phyloP scores from a whole-genome alignment of 2,329 filamentous ascomycete genomes.

The Ascochyta fabae region DNA sequence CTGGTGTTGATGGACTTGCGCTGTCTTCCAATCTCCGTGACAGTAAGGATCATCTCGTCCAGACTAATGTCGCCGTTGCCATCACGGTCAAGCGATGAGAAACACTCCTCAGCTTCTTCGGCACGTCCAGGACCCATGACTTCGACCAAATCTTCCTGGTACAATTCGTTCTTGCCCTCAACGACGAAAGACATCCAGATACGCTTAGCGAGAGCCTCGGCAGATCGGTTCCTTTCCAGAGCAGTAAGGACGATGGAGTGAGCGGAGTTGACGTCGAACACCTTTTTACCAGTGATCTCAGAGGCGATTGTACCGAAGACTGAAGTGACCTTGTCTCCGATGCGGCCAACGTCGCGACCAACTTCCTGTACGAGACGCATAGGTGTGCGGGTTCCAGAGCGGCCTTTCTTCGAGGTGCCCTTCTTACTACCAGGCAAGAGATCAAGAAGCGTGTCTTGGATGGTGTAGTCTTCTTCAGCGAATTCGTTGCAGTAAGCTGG shows the following conservation, averaged over 20 bases:
- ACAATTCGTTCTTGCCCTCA: slow-evolving; percentile 82
- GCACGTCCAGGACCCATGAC: slow-evolving; percentile 79
- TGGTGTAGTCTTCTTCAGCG: slow-evolving; percentile 86
- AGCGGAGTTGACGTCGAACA: slow-evolving; percentile 90
- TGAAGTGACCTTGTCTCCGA: slow-evolving; percentile 92
- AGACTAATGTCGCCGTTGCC: slow-evolving; percentile 92
- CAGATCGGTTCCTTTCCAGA: slow-evolving; percentile 80
- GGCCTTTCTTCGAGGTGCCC: slow-evolving; percentile 53
- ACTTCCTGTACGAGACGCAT: slow-evolving; percentile 74
- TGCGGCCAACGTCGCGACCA: slow-evolving; percentile 72
- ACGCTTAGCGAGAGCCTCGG: slow-evolving; percentile 90
- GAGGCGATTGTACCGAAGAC: slow-evolving; percentile 92
- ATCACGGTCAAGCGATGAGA: slow-evolving; percentile 80
- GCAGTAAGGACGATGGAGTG: slow-evolving; percentile 91
- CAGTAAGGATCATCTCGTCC: slow-evolving; percentile 91
- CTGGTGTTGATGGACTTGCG: slow-evolving; percentile 88
- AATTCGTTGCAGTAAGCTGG: slow-evolving; percentile 94
- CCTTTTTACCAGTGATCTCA: slow-evolving; percentile 93
- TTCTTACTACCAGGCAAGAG: slow-evolving; percentile 67
- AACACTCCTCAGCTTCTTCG: slow-evolving; percentile 84
- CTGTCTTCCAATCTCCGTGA: slow-evolving; percentile 82
- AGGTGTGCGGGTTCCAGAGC: slow-evolving; percentile 72
- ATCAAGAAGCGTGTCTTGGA: slow-evolving; percentile 72
- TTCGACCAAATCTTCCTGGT: slow-evolving; percentile 81
- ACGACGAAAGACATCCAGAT: slow-evolving; percentile 99